phyloP scores from a whole-genome alignment of 2,329 filamentous ascomycete species.

The Colletotrichum destructivum region DNA sequence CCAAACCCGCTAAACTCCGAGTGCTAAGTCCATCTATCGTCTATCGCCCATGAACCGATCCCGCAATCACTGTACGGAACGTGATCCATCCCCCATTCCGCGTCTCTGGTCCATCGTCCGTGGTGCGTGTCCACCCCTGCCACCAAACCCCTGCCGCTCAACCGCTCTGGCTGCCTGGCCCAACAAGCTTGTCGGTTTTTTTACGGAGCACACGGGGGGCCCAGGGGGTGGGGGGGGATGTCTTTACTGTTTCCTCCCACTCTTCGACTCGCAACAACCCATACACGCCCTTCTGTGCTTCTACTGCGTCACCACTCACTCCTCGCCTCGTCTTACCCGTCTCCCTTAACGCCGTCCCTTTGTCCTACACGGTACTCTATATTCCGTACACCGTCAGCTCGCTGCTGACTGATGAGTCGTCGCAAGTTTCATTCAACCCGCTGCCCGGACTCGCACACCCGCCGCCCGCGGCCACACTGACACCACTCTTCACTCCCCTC shows the following conservation, averaged over 20 bases:
- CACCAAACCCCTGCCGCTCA: constrained; percentile 20
- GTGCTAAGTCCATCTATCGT: constrained; percentile 31
- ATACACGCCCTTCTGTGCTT: constrained; percentile 19
- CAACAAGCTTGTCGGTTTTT: constrained; percentile 37
- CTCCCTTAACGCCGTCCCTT: not conserved
- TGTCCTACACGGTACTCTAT: not conserved
- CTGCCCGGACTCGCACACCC: constrained; percentile 27
- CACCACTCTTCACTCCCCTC: not conserved
- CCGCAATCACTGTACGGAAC: not conserved
- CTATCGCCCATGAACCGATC: constrained; percentile 24
- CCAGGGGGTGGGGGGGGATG: not conserved
- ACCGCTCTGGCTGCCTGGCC: constrained; percentile 15
- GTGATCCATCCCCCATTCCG: constrained; percentile 14
- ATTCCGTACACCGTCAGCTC: not conserved
- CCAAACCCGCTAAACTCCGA: constrained; percentile 41
- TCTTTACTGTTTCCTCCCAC: not conserved
- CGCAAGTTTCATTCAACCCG: constrained; percentile 38
- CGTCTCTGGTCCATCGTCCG: not conserved
- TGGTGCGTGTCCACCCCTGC: too few relatives aligned
- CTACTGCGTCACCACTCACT: constrained; percentile 33
- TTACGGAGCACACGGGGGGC: constrained; percentile 7
- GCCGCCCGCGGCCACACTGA: constrained; percentile 29
- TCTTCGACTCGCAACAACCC: constrained; percentile 4
- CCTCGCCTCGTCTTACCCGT: not conserved
- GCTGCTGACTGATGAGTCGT: constrained; percentile 38